phyloP scores from a whole-genome alignment of 805 yeast genomes.

The Wickerhamia fluorescens region DNA sequence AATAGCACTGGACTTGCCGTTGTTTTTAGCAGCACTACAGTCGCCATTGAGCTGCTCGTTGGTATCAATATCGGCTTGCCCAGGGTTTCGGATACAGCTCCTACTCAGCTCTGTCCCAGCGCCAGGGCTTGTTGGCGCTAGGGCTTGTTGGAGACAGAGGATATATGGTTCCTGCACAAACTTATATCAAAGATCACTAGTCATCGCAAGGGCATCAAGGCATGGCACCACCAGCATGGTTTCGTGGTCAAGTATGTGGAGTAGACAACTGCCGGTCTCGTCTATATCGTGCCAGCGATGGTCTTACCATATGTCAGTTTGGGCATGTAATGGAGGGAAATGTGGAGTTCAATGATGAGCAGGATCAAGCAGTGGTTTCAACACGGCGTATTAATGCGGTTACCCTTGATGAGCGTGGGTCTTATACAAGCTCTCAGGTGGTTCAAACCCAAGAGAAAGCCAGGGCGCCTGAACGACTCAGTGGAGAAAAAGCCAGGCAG shows the following conservation, averaged over 20 bases:
- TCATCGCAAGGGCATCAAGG: too few relatives aligned
- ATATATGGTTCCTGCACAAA: too few relatives aligned
- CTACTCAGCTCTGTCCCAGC: too few relatives aligned
- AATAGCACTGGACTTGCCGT: too few relatives aligned
- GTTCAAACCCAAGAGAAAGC: constrained; percentile 2
- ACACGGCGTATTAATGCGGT: constrained; percentile 49
- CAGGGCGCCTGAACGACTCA: constrained; percentile 14
- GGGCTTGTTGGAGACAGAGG: too few relatives aligned
- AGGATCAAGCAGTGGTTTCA: constrained; percentile 48
- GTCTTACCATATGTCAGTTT: constrained; percentile 76
- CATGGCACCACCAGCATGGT: constrained; percentile 30
- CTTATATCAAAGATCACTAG: too few relatives aligned
- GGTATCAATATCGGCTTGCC: too few relatives aligned
- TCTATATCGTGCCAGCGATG: constrained; percentile 66
- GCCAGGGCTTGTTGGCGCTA: too few relatives aligned
- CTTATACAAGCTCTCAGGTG: constrained; percentile 2
- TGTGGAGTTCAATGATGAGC: constrained; percentile 74
- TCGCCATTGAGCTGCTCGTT: too few relatives aligned
- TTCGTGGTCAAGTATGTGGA: constrained; percentile 81
- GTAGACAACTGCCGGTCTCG: constrained; percentile 81
- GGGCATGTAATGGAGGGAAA: constrained; percentile 88
- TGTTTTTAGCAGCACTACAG: too few relatives aligned
- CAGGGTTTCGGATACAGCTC: too few relatives aligned
- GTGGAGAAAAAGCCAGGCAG: constrained; percentile 43
- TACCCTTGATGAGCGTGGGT: constrained; percentile 7